Base-by-base conservation (phyloP, 1,284 basidiomycete species). In the Ceratobasidium sp. region DNA sequence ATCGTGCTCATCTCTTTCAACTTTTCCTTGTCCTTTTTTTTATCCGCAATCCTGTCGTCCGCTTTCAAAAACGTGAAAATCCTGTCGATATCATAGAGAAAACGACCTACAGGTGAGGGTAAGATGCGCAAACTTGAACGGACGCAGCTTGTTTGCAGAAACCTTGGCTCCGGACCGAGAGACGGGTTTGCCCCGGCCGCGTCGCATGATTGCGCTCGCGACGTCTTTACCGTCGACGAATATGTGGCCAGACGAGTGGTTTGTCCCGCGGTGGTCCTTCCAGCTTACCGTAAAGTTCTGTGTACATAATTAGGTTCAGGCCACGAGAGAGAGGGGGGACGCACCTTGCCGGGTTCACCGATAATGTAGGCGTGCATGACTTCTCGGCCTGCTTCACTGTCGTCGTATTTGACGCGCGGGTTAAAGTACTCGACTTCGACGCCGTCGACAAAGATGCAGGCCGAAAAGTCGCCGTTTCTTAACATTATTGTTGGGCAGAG, bases 161-260 rank as follows among this genome's bases (percentile, higher is more conserved):
- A 74, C 34, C 34, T 66, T 76, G 41, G 56, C 69, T 7, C 75
- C 75, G 8, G 72, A 64, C 22, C 75, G 59, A 9, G 64, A 65
- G 11, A 72, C 75, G 16, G 75, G 75, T 34, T 73, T 74, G 14
- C 37, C 39, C 13, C 75, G 71, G 1, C 69, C 75, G 5, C 59
- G 69, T 43, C 75, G 53, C 43, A 76, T 51, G 46, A 76, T 74
- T 13, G 75, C 75, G 48, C 75, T 76, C 14, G 75, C 75, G 13
- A 74, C 62, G 46, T 76, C 75, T 61, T 74, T 73, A 16, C 75
- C 75, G 31, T 76, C 75, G 27, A 76, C 58, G 29, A 74, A 74
- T 56, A 76, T 74, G 43, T 76, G 75, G 1, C 69, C 75, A 7
- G 62, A 76, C 3, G 65, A 69, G 11, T 27, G 48, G 34, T 69